Evolutionary conservation across 169 alveolate species (phyloP).

Genomic region (Eimeria zaria): DNA sequence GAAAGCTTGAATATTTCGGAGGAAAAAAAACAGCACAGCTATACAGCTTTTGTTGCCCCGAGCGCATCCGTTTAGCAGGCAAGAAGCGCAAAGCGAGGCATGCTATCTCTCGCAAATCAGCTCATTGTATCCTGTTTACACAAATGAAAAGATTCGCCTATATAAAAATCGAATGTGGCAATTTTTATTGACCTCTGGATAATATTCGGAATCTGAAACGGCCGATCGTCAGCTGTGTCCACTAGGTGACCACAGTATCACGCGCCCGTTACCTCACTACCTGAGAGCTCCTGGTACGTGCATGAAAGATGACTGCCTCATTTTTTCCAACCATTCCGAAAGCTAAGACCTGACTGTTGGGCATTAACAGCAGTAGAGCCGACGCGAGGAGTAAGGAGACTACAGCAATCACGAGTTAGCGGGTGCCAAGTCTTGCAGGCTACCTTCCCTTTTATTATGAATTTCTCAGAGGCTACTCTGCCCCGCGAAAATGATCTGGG

Average conservation of each 20-base stretch:
- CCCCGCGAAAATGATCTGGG: constrained; percentile 1
- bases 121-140: not conserved
- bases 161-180: not conserved
- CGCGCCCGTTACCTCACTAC: not conserved
- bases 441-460: not conserved
- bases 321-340: not conserved
- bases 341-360: not conserved
- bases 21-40: not conserved
- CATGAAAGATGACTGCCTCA: not conserved
- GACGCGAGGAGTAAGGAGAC: not conserved
- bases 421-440: not conserved
- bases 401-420: not conserved
- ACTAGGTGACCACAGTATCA: constrained; percentile 21
- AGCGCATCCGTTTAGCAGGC: not conserved
- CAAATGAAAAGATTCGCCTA: not conserved
- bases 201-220: not conserved
- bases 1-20: not conserved
- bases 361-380: not conserved
- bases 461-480: constrained; percentile 13
- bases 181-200: not conserved
- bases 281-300: not conserved
- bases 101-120: not conserved
- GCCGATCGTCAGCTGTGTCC: constrained; percentile 8
- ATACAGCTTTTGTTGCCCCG: not conserved
- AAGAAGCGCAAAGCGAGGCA: not conserved